A percentile compares a stretch with the other conserved stretches of the same genome.
These are phyloP conservation scores for Kregervanrija pseudodelftensis DNA, from an alignment of 805 yeast species.

Conservation along the genomic window DNA sequence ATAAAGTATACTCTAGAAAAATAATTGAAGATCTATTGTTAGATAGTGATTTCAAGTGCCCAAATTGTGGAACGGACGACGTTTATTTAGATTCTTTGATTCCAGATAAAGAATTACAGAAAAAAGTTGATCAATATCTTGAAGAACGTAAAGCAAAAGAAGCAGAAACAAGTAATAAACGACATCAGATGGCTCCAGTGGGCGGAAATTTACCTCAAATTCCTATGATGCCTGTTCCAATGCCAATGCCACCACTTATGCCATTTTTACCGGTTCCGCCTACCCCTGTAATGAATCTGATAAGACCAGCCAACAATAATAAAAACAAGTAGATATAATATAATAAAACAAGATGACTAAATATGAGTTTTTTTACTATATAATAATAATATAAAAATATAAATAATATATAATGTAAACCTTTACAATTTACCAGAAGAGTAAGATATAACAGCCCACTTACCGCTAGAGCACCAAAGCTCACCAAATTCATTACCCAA, in stretches of 20 bases:
- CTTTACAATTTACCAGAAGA: slow-evolving; percentile 29
- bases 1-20: slow-evolving; percentile 47
- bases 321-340: too few species aligned
- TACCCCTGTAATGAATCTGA: slow-evolving; percentile 8
- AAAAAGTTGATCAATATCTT: slow-evolving; percentile 45
- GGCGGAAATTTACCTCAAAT: slow-evolving; percentile 15
- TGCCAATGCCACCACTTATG: slow-evolving; percentile 25
- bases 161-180: slow-evolving; percentile 6
- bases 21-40: slow-evolving; percentile 61
- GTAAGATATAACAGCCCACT: slow-evolving; percentile 85
- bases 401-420: not conserved
- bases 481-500: slow-evolving; percentile 58
- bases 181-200: slow-evolving; percentile 10
- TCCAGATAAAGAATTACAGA: slow-evolving; percentile 52
- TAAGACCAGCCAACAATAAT: too few species aligned
- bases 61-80: slow-evolving; percentile 72
- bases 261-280: slow-evolving; percentile 25
- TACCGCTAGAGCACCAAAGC: slow-evolving; percentile 84
- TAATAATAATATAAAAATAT: not conserved
- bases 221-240: slow-evolving; percentile 11
- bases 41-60: slow-evolving; percentile 85
- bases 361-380: not conserved
- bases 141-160: slow-evolving; percentile 25
- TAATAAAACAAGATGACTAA: too few species aligned
- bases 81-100: slow-evolving; percentile 66